These are phyloP conservation scores for Dactylellina drechsleri DNA, from an alignment of 2,329 filamentous ascomycete genomes.

Conservation along the genomic window DNA sequence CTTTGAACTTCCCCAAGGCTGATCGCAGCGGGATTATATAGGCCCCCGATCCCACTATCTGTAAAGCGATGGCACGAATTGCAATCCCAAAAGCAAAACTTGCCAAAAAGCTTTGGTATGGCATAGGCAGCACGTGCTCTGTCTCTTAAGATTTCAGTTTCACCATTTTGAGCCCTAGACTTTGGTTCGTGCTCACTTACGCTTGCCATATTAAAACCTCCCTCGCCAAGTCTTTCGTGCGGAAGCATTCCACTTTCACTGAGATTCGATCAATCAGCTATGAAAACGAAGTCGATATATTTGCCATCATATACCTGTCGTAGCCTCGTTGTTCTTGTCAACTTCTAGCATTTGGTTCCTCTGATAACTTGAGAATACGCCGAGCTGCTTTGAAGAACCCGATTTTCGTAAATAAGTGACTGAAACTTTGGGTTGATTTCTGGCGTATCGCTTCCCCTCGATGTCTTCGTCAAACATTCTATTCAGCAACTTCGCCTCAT, in stretches of 20 bases:
- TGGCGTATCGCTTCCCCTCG: background rate
- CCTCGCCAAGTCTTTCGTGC: background rate
- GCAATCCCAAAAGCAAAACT: background rate
- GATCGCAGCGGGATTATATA: conserved; percentile 3
- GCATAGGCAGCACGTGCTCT: conserved; percentile 8
- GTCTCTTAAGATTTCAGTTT: background rate
- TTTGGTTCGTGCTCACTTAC: background rate
- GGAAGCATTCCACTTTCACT: conserved; percentile 8
- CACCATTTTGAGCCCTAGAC: background rate
- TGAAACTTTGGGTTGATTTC: background rate
- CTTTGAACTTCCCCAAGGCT: background rate
- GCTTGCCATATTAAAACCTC: conserved; percentile 10
- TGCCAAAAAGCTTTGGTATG: background rate
- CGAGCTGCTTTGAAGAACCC: background rate
- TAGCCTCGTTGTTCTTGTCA: conserved; percentile 7
- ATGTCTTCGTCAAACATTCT: background rate
- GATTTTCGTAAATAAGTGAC: conserved; percentile 1
- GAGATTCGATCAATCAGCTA: background rate
- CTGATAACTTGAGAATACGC: conserved; percentile 13
- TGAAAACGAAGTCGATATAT: background rate
- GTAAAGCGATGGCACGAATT: background rate
- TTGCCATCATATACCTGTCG: background rate
- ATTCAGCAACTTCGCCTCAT: background rate
- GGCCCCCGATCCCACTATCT: background rate
- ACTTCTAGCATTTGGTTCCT: background rate